phyloP scores from a whole-genome alignment of 2,329 filamentous ascomycete genomes.

The Sporothrix globosa region DNA sequence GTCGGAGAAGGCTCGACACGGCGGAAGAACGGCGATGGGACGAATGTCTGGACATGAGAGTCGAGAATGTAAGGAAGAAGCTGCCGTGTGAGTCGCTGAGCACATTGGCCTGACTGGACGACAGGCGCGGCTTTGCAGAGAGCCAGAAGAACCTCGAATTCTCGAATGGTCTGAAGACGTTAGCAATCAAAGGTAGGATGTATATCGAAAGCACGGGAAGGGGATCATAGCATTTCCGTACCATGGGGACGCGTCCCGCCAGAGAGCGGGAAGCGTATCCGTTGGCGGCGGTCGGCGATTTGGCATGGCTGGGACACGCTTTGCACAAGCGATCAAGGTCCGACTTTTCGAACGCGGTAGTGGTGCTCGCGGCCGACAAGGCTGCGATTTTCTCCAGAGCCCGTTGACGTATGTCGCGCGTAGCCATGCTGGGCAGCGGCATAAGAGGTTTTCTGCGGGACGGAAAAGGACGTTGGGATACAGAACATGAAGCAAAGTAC shows the following conservation, averaged over 20 bases:
- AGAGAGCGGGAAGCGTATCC: constrained; percentile 52
- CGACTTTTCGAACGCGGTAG: constrained; percentile 61
- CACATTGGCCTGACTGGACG: constrained; percentile 70
- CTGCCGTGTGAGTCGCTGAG: constrained; percentile 76
- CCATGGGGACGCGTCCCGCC: constrained; percentile 63
- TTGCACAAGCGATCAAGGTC: constrained; percentile 65
- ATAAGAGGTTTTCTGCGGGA: neutral
- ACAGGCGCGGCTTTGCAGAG: constrained; percentile 86
- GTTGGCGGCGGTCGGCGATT: constrained; percentile 52
- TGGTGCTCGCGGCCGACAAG: constrained; percentile 60
- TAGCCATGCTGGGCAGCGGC: constrained; percentile 44
- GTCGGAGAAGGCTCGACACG: constrained; percentile 85
- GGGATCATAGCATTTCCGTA: constrained; percentile 42
- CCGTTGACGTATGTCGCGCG: constrained; percentile 62
- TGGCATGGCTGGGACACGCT: constrained; percentile 56
- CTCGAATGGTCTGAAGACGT: constrained; percentile 69
- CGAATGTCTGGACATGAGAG: constrained; percentile 76
- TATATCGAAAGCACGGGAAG: neutral
- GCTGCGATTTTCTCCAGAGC: constrained; percentile 68
- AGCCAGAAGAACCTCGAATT: constrained; percentile 88
- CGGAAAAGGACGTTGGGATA: neutral
- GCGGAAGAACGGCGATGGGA: constrained; percentile 78
- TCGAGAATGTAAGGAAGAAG: constrained; percentile 84
- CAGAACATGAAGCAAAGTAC: neutral
- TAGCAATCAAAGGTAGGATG: neutral